These are phyloP conservation scores for Calonectria ilicicola DNA, from an alignment of 2,329 filamentous ascomycete genomes.

Conservation along the genomic window DNA sequence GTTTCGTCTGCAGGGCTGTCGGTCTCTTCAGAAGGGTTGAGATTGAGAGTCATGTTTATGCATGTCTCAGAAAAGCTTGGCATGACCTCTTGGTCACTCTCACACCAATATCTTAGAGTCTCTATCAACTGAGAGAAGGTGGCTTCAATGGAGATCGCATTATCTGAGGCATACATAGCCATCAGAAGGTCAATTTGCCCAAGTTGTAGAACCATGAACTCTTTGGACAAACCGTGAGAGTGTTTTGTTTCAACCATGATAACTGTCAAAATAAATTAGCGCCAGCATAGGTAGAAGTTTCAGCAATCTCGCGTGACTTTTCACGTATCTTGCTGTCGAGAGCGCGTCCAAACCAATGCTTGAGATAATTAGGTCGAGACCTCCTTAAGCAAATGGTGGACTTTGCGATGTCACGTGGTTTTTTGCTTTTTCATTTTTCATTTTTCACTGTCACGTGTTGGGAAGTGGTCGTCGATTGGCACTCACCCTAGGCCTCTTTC, in stretches of 20 bases:
- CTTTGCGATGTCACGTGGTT: no score
- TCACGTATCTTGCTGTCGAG: no score
- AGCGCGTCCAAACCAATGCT: no score
- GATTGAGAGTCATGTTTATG: conserved; percentile 42
- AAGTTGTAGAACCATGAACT: conserved; percentile 60
- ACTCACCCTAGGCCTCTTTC: no score
- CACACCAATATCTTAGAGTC: conserved; percentile 38
- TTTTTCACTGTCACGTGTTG: no score
- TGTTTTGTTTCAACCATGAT: background rate
- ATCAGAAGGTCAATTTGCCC: conserved; percentile 63
- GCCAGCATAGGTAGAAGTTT: no score
- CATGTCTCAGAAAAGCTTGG: conserved; percentile 19
- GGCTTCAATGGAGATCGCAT: conserved; percentile 46
- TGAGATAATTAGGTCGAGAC: no score
- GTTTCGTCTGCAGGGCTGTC: background rate
- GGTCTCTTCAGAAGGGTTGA: conserved; percentile 36
- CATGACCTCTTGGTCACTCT: conserved; percentile 9
- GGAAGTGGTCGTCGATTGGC: no score
- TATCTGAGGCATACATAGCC: conserved; percentile 62
- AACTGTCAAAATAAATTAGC: background rate
- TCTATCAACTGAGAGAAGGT: conserved; percentile 31
- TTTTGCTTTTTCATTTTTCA: no score
- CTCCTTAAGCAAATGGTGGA: no score
- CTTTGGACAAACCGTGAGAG: conserved; percentile 48
- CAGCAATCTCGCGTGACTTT: no score